Base-by-base conservation (phyloP, 805 yeast species). In the Sugiyamaella smithiae region DNA sequence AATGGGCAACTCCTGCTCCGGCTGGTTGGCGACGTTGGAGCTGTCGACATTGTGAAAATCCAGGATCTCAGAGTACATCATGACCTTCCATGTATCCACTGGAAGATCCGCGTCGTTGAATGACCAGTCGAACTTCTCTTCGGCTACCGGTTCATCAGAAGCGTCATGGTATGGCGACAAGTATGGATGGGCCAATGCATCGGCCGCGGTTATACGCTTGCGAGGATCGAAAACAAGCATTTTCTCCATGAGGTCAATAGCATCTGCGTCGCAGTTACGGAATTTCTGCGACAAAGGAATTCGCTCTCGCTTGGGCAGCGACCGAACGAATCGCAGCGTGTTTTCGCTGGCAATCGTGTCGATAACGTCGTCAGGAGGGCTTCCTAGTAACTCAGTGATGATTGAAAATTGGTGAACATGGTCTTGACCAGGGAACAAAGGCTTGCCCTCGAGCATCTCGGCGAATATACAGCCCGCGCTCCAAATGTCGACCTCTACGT, bases 341-440 rank as follows among this genome's bases (percentile, higher is more conserved):
- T 91, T 93, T 66, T 91, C 97, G 4, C 95, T 85, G 62, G 96
- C 90, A 60, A 93, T 93, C 17, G 99, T 89, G 63, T 90, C 90
- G 55, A 91, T 91, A 17, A 93, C 98, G 63, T 93, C 98, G 40
- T 81, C 81, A 3, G 98, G 98, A 2, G 99, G 99, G 2, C 96
- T 85, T 0, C 99, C 99, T 54, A 93, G 75, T 51, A 93, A 75
- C 70, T 93, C 99, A 8, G 99, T 93, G 59, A 93, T 93, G 63
- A 93, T 93, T 32, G 95, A 85, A 65, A 93, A 93, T 74, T 93
- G 99, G 68, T 93, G 97, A 48, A 93, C 97, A 65, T 93, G 99
- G 67, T 95, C 99, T 65, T 88, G 88, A 43, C 99, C 99, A 0
- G 99, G 99, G 76, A 91, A 91, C 40, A 91, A 74, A 1, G 99